Base-by-base conservation (phyloP, 352 stramenopile genomes). In the Lagenidium giganteum region DNA sequence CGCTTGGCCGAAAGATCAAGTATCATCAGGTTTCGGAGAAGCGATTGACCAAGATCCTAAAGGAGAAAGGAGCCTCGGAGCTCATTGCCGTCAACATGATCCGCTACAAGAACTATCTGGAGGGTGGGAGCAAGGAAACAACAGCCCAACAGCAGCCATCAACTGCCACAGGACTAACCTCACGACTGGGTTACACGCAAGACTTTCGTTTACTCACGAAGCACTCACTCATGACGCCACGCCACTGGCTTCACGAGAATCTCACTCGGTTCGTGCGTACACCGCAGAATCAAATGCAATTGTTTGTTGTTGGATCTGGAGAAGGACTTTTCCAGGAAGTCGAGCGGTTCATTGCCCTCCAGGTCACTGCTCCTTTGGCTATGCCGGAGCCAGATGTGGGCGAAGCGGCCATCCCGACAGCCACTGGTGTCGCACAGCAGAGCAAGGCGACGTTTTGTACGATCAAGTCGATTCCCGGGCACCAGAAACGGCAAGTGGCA, bases 301-400 rank as follows among this genome's bases (percentile, higher is more conserved):
- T 91, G 11, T 91, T 91, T 43, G 70, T 91, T n/a, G 54, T 88
- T 13, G 78, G 78, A n/a, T 72, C 72, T 1, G 71, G 70, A 20
- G 78, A 90, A 28, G 69, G 62, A 3, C 39, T 90, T 14, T 90
- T 87, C 31, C 57, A 80, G 29, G 70, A 86, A 43, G 57, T 87
- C 23, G 77, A 79, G 34, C 68, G 73, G 34, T 67, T 85, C 6
- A 41, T 90, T 8, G 61, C 76, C 8, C 58, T 59, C 41, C 78
- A 87, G 47, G 67, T 85, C 39, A 85, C 69, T 12, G 69, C 72
- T 12, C 66, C 76, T 7, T 59, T 64, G 13, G 37, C 50, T 0
- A 32, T 60, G 12, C 43, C 61, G 2, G 32, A 55, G 18, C 35
- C 54, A 1, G 49, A 61, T 3, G 43, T 67, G n/a, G 76, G 70